Percentiles rank a stretch among this genome's conserved stretches.
Conservation (phyloP, 495 filamentous ascomycete species). For the Copromyces sp. region DNA sequence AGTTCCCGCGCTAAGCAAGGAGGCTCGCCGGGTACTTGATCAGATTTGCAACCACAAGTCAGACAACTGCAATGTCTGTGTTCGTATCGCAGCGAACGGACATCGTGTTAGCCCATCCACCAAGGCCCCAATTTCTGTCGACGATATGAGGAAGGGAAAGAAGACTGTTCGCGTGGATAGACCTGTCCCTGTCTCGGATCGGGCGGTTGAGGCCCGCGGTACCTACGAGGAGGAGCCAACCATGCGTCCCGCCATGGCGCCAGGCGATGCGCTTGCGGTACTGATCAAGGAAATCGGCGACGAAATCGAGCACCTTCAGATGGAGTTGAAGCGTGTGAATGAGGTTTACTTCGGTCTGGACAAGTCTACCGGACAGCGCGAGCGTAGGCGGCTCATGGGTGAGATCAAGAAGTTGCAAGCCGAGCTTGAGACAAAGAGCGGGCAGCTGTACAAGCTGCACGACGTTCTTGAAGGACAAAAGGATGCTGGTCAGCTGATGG, state of each 20-base stretch:
- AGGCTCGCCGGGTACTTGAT: constrained; percentile 50
- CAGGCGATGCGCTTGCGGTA: constrained; percentile 63
- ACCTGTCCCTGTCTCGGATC: constrained; percentile 62
- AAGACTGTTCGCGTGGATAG: constrained; percentile 53
- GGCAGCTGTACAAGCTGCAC: constrained; percentile 80
- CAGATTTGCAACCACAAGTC: constrained; percentile 52
- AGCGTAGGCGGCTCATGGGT: constrained; percentile 52
- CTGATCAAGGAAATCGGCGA: constrained; percentile 74
- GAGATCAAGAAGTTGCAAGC: constrained; percentile 55
- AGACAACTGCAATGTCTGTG: constrained; percentile 65
- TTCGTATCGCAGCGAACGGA: constrained; percentile 42
- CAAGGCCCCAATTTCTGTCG: constrained; percentile 15
- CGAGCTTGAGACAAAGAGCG: constrained; percentile 67
- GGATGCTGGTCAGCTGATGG: constrained; percentile 53
- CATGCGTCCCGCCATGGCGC: constrained; percentile 63
- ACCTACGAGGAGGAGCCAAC: constrained; percentile 60
- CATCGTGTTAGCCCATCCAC: constrained; percentile 1
- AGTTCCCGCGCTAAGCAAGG: constrained; percentile 33
- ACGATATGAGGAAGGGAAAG: constrained; percentile 29
- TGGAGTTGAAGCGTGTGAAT: constrained; percentile 49
- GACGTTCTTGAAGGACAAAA: constrained; percentile 84
- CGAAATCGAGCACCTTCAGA: constrained; percentile 72
- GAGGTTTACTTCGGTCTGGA: constrained; percentile 57
- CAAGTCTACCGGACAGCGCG: constrained; percentile 51
- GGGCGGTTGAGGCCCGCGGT: constrained; percentile 30